phyloP scores from a whole-genome alignment of 495 filamentous ascomycete genomes.

The Trypethelium eluteriae region DNA sequence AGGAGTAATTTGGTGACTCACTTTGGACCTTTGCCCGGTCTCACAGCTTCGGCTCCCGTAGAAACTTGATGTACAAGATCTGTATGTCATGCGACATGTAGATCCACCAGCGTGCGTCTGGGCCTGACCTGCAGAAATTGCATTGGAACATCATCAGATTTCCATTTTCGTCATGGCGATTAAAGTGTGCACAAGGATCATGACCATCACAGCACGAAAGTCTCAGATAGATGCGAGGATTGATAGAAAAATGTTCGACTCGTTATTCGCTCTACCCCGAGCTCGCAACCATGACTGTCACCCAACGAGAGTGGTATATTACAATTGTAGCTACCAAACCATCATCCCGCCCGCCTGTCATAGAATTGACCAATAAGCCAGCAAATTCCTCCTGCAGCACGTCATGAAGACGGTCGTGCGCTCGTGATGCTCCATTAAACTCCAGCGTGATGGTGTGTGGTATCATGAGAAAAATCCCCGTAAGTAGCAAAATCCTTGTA shows the following conservation, averaged over 20 bases:
- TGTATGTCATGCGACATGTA: too few relatives aligned
- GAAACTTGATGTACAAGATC: too few relatives aligned
- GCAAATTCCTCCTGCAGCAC: not conserved
- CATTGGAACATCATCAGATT: too few relatives aligned
- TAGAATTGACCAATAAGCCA: too few relatives aligned
- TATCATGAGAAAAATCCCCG: slow-evolving; percentile 3
- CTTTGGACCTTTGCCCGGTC: too few relatives aligned
- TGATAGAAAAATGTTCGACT: not conserved
- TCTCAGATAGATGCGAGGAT: not conserved
- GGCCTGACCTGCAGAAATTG: too few relatives aligned
- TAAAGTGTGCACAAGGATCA: too few relatives aligned
- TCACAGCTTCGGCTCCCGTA: too few relatives aligned
- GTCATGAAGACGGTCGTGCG: slow-evolving; percentile 2
- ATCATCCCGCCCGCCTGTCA: not conserved
- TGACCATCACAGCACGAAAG: too few relatives aligned
- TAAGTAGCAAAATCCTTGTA: not conserved
- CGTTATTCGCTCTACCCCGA: not conserved
- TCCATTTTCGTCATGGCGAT: too few relatives aligned
- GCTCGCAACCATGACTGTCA: not conserved
- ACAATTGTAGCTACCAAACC: not conserved
- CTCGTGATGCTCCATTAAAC: slow-evolving; percentile 10
- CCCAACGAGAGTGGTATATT: not conserved
- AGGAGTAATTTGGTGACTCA: too few relatives aligned
- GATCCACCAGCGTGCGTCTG: too few relatives aligned
- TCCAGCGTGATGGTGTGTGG: slow-evolving; percentile 10